Conservation (phyloP, 2,329 filamentous ascomycete species). For the Nectriaceae sp. region DNA sequence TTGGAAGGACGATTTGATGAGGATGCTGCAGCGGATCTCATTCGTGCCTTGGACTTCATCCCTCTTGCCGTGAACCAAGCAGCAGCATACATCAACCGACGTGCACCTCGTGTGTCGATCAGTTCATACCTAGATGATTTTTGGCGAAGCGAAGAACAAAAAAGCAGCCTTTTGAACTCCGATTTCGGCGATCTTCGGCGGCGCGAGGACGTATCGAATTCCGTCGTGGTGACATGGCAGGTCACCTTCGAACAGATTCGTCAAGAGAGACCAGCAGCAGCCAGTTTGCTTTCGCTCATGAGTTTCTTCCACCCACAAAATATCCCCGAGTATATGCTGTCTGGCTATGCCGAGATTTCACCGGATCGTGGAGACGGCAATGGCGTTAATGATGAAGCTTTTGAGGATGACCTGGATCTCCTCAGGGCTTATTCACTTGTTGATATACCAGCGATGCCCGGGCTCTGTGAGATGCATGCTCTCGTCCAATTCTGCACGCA, state of each 20-base stretch:
- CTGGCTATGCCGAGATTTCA: not conserved
- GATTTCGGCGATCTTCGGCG: slow-evolving; percentile 12
- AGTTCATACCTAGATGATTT: slow-evolving; percentile 33
- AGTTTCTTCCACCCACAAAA: slow-evolving; percentile 34
- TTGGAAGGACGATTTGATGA: not conserved
- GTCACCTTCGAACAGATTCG: slow-evolving; percentile 37
- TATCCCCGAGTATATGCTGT: not conserved
- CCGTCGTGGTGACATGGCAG: slow-evolving; percentile 30
- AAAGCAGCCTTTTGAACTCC: slow-evolving; percentile 19
- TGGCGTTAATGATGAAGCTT: not conserved
- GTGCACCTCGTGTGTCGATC: slow-evolving; percentile 22
- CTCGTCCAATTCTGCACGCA: slow-evolving; percentile 2
- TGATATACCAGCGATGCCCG: not conserved
- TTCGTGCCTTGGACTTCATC: slow-evolving; percentile 21
- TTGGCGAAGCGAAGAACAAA: slow-evolving; percentile 26
- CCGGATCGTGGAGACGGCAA: not conserved
- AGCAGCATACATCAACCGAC: slow-evolving; percentile 27
- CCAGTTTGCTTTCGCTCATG: slow-evolving; percentile 47
- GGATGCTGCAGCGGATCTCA: not conserved
- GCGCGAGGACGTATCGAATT: slow-evolving; percentile 21
- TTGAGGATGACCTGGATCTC: slow-evolving; percentile 15
- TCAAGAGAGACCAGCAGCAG: slow-evolving; percentile 33
- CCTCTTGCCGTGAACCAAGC: slow-evolving; percentile 32
- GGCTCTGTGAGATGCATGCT: slow-evolving; percentile 5
- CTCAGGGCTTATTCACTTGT: slow-evolving; percentile 14